Conservation (phyloP, 148 eudicot species). For the Nepenthes gracilis region DNA sequence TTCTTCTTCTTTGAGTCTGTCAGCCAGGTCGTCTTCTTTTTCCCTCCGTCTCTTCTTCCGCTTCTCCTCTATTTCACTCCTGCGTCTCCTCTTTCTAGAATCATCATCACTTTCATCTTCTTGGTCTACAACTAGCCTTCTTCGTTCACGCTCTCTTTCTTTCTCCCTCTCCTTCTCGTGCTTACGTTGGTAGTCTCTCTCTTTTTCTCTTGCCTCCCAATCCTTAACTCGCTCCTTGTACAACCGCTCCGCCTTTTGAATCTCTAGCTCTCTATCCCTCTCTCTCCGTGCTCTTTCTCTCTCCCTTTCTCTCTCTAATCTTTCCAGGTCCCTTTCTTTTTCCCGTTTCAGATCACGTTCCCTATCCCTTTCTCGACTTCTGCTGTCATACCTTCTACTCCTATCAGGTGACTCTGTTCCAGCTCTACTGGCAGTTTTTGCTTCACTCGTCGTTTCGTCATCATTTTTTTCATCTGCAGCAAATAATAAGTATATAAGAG, state of each 20-base stretch:
- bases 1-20: constrained; percentile 72
- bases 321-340: constrained; percentile 87
- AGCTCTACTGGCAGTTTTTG: constrained; percentile 36
- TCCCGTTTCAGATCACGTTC: constrained; percentile 64
- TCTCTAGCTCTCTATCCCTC: constrained; percentile 73
- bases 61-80: constrained; percentile 62
- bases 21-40: constrained; percentile 80
- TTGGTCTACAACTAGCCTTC: constrained; percentile 53
- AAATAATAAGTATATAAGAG: constrained; percentile 2
- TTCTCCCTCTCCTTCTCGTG: constrained; percentile 81
- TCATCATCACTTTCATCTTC: constrained; percentile 80
- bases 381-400: constrained; percentile 58
- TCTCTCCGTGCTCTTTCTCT: constrained; percentile 88
- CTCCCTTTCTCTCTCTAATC: constrained; percentile 88
- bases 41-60: constrained; percentile 68
- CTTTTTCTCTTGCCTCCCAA: constrained; percentile 86
- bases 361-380: constrained; percentile 48
- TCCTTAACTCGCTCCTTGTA: constrained; percentile 69
- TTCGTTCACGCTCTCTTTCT: constrained; percentile 69
- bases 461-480: constrained; percentile 61
- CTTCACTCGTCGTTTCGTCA: constrained; percentile 58
- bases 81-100: constrained; percentile 74
- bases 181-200: constrained; percentile 60
- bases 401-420: constrained; percentile 83
- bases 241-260: constrained; percentile 74